Base-by-base conservation (phyloP, 306 rosid species). In the Trifolium fragiferum region DNA sequence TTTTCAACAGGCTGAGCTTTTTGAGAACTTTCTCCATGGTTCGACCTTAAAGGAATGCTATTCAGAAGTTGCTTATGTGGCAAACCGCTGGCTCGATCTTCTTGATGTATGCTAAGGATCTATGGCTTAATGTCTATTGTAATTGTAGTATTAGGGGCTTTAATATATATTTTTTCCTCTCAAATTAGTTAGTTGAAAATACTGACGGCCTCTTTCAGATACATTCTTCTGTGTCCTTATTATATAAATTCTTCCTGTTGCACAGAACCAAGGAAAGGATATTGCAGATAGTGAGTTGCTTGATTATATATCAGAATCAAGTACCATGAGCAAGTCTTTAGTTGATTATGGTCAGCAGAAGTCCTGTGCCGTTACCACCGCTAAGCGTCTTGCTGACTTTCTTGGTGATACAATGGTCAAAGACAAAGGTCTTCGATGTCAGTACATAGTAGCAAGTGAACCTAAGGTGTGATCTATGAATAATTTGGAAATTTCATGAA, bases 291-390 rank as follows among this genome's bases (percentile, higher is more conserved):
- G 96, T 66, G 97, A 93, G 87, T 89, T 93, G 83, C 97, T 93
- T 77, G 98, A 91, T 81, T 93, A 89, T 78, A 93, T 93, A 78
- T 93, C 98, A 53, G 98, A 93, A 77, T 93, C 98, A 88, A 93
- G 98, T 87, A 93, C 98, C 79, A 93, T 93, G 98, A 93, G 98
- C 94, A 93, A 93, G 86, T 93, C 98, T 74, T 89, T 93, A 84
- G 96, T 79, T 67, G 98, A 93, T 71, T 91, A 93, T 75, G 98
- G 97, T 60, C 87, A 47, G 71, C 96, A 91, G 82, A 93, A 88
- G 85, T 89, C 97, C 75, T 91, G 98, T 76, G 97, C 97, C 20
- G 95, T 91, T 73, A 93, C 98, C 75, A 93, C 98, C 67, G 98
- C 98, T 62, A 88, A 70, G 79, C 98, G 97, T 43, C 97, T 93